Evolutionary conservation across 345 rosid species (phyloP).

Genomic region (Citrus australasica): DNA sequence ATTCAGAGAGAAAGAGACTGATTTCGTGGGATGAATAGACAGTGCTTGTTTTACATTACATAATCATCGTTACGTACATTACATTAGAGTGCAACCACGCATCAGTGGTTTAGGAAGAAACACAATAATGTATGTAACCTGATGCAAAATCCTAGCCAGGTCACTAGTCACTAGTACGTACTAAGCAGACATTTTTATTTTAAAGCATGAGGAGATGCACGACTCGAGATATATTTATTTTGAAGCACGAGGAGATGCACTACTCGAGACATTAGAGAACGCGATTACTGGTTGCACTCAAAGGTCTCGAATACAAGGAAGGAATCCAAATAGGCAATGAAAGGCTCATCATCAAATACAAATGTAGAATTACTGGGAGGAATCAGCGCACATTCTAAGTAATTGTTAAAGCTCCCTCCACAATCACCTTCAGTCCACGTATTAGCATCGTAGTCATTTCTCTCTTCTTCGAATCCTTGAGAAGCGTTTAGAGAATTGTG

Average conservation of each 20-base stretch:
- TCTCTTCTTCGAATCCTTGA: constrained; percentile 14
- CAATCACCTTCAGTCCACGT: constrained; percentile 33
- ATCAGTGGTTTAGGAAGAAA: not conserved
- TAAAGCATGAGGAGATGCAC: not conserved
- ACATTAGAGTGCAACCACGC: not conserved
- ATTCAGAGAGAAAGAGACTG: not conserved
- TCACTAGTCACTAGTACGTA: not conserved
- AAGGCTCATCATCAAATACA: constrained; percentile 38
- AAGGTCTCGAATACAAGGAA: constrained; percentile 39
- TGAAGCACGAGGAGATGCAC: not conserved
- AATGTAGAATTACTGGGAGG: constrained; percentile 24
- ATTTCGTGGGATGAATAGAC: not conserved
- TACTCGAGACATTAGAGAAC: not conserved
- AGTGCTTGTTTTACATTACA: not conserved
- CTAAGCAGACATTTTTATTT: not conserved
- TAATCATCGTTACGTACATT: not conserved
- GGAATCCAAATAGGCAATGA: constrained; percentile 43
- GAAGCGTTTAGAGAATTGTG: not conserved
- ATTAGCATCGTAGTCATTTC: not conserved
- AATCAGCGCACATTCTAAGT: constrained; percentile 35
- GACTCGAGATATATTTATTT: not conserved
- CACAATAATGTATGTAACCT: not conserved
- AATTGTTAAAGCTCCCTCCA: constrained; percentile 31
- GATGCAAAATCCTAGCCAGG: not conserved
- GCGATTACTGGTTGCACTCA: constrained; percentile 4